Evolutionary conservation across 2,329 filamentous ascomycete genomes (phyloP), one percentile per base, ranked within the genome.

Genomic region (Neoascochyta sp.): DNA sequence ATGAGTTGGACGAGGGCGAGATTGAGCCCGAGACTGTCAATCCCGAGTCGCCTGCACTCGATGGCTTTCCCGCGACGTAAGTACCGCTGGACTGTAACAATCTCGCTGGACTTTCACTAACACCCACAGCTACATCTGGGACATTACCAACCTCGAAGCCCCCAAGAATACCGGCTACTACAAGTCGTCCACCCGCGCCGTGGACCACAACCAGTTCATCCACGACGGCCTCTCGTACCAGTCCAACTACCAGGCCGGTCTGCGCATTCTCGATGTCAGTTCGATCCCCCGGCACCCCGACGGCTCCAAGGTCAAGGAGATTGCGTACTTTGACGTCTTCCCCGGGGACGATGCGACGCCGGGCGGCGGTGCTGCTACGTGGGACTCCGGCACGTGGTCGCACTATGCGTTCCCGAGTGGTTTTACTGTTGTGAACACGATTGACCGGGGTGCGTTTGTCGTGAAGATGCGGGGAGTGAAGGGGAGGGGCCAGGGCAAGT

Each of bases 191-290:
- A 52, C 49, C 24, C 53, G 53, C 24, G 54, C 55, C 11, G 63
- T 68, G 25, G 67, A 69, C 44, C 67, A 70, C 57, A 69, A 69
- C 54, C 67, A 70, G 36, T 70, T 68, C 35, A 52, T 69, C 29
- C 52, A 61, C 34, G 47, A 65, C 20, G 64, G 64, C 4, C 50
- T 63, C 7, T 44, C 52, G 4, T 69, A 66, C 51, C 64, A 68
- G 38, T 61, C 57, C 24, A 67, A 68, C 54, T 68, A 68, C 47
- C 63, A 64, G 24, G 54, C 57, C n/a, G 64, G 65, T 26, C 55
- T 67, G n/a, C 61, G 63, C 14, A 57, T 67, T 27, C 45, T 66
- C 14, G 65, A 67, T 22, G 56, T 69, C 28, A 60, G 54, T 28
- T 60, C 56, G 16, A 64, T 69, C 24, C 55, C 62, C 1, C 41